Percentiles rank a stretch among this genome's conserved stretches.
These are phyloP conservation scores for Lagenidium sp. DNA, from an alignment of 352 stramenopile species.

Conservation along the genomic window DNA sequence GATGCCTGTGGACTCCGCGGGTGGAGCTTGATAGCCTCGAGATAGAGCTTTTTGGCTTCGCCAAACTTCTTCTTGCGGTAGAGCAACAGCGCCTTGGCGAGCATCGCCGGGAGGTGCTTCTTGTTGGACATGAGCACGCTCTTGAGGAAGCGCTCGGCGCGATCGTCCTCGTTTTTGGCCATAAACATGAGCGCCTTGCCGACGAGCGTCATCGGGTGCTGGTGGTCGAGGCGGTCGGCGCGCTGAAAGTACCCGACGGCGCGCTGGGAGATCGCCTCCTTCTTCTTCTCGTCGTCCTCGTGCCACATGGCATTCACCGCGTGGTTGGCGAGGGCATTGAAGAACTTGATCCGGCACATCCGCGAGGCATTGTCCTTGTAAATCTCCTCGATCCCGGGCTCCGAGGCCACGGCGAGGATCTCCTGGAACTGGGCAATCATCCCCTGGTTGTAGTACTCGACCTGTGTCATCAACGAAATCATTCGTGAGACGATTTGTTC, in stretches of 20 bases:
- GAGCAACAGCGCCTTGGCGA: constrained; percentile 80
- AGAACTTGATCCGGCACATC: constrained; percentile 85
- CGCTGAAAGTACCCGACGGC: constrained; percentile 83
- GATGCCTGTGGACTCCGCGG: constrained; percentile 86
- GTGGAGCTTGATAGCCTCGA: constrained; percentile 92
- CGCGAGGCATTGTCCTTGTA: constrained; percentile 83
- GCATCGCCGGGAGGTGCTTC: constrained; percentile 79
- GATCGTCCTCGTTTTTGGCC: constrained; percentile 88
- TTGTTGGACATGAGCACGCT: constrained; percentile 87
- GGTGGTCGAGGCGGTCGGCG: constrained; percentile 82
- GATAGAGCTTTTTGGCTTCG: constrained; percentile 90
- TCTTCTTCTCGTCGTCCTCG: constrained; percentile 85
- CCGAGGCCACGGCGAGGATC: constrained; percentile 72
- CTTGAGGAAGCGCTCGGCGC: constrained; percentile 87
- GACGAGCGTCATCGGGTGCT: constrained; percentile 86
- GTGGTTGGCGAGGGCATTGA: constrained; percentile 79
- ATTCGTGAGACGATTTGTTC: too few relatives aligned
- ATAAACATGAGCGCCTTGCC: constrained; percentile 91
- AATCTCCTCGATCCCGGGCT: constrained; percentile 82
- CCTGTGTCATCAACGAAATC: too few relatives aligned
- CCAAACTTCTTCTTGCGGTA: constrained; percentile 85
- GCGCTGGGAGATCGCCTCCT: constrained; percentile 66
- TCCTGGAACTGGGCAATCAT: constrained; percentile 75
- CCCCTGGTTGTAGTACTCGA: constrained; percentile 87
- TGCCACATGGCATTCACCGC: constrained; percentile 86